Base-by-base conservation (phyloP, 23 red algal genomes). In the Porphyridium purpureum region DNA sequence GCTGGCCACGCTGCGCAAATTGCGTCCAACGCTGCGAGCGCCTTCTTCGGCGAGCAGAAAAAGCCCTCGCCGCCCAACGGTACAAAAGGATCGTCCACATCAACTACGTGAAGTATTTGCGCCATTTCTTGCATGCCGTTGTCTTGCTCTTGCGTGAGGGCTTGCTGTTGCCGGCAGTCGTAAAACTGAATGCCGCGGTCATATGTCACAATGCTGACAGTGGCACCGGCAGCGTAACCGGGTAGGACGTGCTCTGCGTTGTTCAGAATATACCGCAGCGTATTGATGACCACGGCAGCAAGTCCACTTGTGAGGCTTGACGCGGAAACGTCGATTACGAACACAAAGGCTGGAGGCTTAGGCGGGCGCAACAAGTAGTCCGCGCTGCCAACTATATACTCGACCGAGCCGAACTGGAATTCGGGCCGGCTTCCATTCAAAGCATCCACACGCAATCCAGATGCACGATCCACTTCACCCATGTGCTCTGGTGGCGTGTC, bases 61-160 rank as follows among this genome's bases (percentile, higher is more conserved):
- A 85, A 30, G 8, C 49, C 80, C 30, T 81, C 31, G 22, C 67
- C 71, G 3, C 84, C 73, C 19, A 74, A 33, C 9, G 84, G 84
- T 22, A 81, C 59, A 64, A 93, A 93, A 4, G 84, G 73, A 47
- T 93, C 84, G 55, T 62, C 48, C 23, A 74, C 26, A 61, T 93
- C 84, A 33, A 74, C 68, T 40, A 61, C 64, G 28, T 74, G 69
- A 14, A 66, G 66, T n/a, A n/a, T n/a, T n/a, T n/a, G n/a, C n/a
- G n/a, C n/a, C n/a, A n/a, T n/a, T n/a, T n/a, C n/a, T n/a, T n/a
- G n/a, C n/a, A n/a, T n/a, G n/a, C n/a, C n/a, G n/a, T n/a, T n/a
- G n/a, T n/a, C n/a, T n/a, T n/a, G n/a, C n/a, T n/a, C n/a, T 44
- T 44, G 38, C 2, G 69, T 60, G 5, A 74, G 66, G 27, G 51